Conservation (phyloP, 1,284 basidiomycete species). For the Melampsora larici-populina region DNA sequence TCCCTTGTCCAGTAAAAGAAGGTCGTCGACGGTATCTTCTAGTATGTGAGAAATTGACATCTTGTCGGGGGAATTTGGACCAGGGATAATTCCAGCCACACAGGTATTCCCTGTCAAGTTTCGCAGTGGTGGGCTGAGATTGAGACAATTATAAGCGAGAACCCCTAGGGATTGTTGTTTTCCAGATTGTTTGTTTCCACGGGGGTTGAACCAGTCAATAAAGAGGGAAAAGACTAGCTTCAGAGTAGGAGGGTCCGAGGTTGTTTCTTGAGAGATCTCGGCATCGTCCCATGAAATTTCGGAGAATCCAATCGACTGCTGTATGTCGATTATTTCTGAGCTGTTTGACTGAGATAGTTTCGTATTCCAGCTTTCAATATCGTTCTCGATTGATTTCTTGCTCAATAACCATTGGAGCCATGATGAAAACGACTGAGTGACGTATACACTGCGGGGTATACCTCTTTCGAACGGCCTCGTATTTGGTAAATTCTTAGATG, state of each 20-base stretch:
- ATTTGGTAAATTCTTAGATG: too few relatives aligned
- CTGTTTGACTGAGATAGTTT: too few relatives aligned
- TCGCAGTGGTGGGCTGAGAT: constrained; percentile 2
- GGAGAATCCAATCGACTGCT: too few relatives aligned
- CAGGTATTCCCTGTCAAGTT: constrained; percentile 5
- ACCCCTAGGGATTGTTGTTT: constrained; percentile 8
- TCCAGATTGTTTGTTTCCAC: constrained; percentile 14
- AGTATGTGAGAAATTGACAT: constrained; percentile 19
- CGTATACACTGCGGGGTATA: neutral
- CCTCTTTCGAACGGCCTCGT: too few relatives aligned
- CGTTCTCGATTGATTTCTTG: neutral
- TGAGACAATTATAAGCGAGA: constrained; percentile 16
- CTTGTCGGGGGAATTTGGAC: constrained; percentile 4
- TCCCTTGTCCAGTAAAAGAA: neutral
- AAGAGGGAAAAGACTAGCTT: too few relatives aligned
- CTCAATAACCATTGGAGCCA: constrained; percentile 18
- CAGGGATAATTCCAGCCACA: neutral
- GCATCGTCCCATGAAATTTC: too few relatives aligned
- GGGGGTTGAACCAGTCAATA: constrained; percentile 32
- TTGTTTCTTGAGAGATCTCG: too few relatives aligned
- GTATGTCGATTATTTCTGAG: too few relatives aligned
- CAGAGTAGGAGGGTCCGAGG: too few relatives aligned
- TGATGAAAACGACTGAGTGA: constrained; percentile 12
- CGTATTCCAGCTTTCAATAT: constrained; percentile 18
- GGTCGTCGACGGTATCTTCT: constrained; percentile 1